Percentiles rank a stretch among this genome's conserved stretches.
Conservation (phyloP, 2,329 filamentous ascomycete species). For the Beauveria bassiana region DNA sequence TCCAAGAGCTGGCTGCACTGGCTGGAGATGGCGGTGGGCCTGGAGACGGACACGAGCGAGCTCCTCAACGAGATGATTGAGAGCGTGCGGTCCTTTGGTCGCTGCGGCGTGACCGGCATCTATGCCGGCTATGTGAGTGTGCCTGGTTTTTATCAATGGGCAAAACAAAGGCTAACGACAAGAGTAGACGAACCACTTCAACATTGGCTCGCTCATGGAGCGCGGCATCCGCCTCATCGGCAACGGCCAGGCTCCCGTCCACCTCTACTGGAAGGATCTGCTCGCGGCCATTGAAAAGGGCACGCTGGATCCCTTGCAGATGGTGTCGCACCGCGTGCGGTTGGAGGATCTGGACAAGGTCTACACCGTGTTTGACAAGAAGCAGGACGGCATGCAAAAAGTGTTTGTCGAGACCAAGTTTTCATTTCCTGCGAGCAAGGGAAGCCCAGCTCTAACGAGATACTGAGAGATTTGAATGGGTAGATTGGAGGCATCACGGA, state of each 20-base stretch:
- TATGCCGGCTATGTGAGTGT: constrained; percentile 50
- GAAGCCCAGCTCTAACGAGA: constrained; percentile 36
- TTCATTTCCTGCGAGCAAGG: constrained; percentile 37
- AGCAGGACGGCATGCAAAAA: constrained; percentile 71
- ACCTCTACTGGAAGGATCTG: constrained; percentile 78
- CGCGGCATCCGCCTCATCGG: constrained; percentile 72
- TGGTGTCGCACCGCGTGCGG: constrained; percentile 71
- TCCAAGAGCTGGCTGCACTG: constrained; percentile 54
- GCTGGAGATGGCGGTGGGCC: constrained; percentile 51
- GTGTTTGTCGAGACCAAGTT: constrained; percentile 59
- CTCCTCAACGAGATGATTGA: constrained; percentile 74
- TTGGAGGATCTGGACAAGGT: constrained; percentile 65
- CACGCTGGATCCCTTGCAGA: constrained; percentile 66
- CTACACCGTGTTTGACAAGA: constrained; percentile 54
- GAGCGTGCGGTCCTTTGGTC: constrained; percentile 62
- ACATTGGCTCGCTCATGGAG: constrained; percentile 78
- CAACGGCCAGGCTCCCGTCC: constrained; percentile 63
- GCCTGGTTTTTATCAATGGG: constrained; percentile 1
- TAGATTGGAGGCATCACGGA: too few relatives aligned
- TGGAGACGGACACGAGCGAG: constrained; percentile 80
- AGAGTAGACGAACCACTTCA: constrained; percentile 66
- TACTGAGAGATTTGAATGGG: constrained; percentile 17
- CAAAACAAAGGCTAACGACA: not conserved
- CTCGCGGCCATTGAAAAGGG: constrained; percentile 58
- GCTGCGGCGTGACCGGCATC: constrained; percentile 69